These are phyloP conservation scores for Martensiomyces pterosporus DNA, from an alignment of 192 early-diverging fungal genomes.

Conservation along the genomic window DNA sequence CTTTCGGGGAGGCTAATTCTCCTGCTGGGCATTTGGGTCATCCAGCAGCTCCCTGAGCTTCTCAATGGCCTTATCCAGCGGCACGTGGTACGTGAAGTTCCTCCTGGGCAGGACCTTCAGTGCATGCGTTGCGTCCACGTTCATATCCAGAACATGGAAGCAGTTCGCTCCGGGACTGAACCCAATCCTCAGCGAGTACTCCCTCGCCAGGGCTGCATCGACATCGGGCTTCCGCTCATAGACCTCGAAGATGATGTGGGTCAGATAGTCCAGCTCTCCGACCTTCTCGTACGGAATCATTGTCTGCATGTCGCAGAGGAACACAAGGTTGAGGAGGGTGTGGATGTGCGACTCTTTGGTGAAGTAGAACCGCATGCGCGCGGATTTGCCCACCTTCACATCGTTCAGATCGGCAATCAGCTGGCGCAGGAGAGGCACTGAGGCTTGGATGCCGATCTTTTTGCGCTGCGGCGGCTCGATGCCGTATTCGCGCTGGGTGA, in stretches of 20 bases:
- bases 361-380: conserved; percentile 82
- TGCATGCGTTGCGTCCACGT: conserved; percentile 73
- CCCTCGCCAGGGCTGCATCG: conserved; percentile 49
- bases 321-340: conserved; percentile 86
- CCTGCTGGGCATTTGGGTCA: no score
- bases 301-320: conserved; percentile 78
- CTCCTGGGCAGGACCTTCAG: conserved; percentile 80
- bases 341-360: conserved; percentile 95
- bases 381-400: conserved; percentile 8
- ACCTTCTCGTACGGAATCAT: conserved; percentile 59
- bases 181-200: conserved; percentile 85
- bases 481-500: conserved; percentile 92
- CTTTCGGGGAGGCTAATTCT: no score
- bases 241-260: conserved; percentile 96
- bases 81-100: conserved; percentile 85
- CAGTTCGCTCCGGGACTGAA: conserved; percentile 90
- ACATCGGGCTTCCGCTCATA: conserved; percentile 73
- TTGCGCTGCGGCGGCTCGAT: conserved; percentile 77
- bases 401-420: conserved; percentile 68
- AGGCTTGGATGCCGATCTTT: conserved; percentile 79
- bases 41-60: conserved; percentile 56
- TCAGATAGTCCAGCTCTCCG: conserved; percentile 92
- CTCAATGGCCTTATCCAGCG: conserved; percentile 64
- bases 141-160: conserved; percentile 83
- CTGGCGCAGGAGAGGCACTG: conserved; percentile 70